Conservation (phyloP, 129 eudicot species). For the Flaveria brownii region DNA sequence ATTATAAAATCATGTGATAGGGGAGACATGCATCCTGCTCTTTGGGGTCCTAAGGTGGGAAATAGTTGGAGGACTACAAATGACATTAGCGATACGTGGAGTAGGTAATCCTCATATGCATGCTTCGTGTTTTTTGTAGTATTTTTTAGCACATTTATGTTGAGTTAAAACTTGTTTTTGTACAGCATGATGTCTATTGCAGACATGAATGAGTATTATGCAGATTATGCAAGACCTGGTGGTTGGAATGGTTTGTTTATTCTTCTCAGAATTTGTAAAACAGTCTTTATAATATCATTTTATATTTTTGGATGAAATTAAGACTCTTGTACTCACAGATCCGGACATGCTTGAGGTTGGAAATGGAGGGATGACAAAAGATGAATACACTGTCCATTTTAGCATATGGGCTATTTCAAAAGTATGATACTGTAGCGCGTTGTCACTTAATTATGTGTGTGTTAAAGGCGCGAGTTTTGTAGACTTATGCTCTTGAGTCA, state of each 20-base stretch:
- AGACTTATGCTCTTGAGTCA: not conserved
- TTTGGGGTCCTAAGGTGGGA: conserved; percentile 73
- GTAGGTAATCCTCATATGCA: conserved; percentile 46
- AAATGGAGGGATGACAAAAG: conserved; percentile 85
- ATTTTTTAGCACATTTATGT: not conserved
- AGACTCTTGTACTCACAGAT: conserved; percentile 46
- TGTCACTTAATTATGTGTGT: not conserved
- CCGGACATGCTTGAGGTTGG: conserved; percentile 98
- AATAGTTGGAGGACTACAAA: conserved; percentile 95
- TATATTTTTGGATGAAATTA: not conserved
- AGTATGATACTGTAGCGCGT: conserved; percentile 17
- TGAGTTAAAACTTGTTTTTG: not conserved
- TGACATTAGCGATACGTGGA: conserved; percentile 68
- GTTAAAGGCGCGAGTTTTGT: not conserved
- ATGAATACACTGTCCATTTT: conserved; percentile 78
- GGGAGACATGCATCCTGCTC: conserved; percentile 98
- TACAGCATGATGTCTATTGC: conserved; percentile 81
- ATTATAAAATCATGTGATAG: conserved; percentile 24
- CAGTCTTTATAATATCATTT: not conserved
- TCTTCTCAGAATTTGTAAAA: not conserved
- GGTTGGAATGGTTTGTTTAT: conserved; percentile 93
- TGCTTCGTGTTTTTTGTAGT: not conserved
- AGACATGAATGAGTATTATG: conserved; percentile 84
- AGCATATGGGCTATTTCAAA: conserved; percentile 95
- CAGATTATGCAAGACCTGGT: conserved; percentile 88